Percentiles rank a stretch among this genome's conserved stretches.
These are phyloP conservation scores for Chalciporus sphaerocephalus DNA, from an alignment of 768 basidiomycete genomes.

Conservation along the genomic window DNA sequence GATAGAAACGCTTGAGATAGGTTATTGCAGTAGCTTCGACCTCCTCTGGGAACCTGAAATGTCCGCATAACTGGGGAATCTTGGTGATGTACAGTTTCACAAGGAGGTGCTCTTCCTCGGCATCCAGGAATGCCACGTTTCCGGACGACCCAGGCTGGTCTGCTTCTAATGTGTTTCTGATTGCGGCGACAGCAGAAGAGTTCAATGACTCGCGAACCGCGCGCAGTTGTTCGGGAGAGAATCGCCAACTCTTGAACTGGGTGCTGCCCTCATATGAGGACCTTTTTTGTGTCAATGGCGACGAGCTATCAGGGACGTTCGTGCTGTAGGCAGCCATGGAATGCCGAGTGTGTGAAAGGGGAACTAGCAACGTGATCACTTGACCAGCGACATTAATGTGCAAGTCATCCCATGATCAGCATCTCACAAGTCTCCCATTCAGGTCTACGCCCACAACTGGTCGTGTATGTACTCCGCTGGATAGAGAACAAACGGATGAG, in stretches of 20 bases:
- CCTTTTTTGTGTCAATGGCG: slow-evolving; percentile 11
- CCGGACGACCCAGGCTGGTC: slow-evolving; percentile 77
- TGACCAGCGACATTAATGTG: too few species aligned
- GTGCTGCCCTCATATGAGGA: slow-evolving; percentile 75
- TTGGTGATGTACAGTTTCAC: slow-evolving; percentile 87
- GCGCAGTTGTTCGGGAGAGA: slow-evolving; percentile 62
- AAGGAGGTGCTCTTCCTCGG: slow-evolving; percentile 82
- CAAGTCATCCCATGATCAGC: too few species aligned
- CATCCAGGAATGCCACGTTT: slow-evolving; percentile 62
- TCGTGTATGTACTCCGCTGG: too few species aligned
- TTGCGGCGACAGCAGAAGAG: slow-evolving; percentile 66
- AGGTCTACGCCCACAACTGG: too few species aligned
- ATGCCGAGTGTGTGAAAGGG: not conserved
- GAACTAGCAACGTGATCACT: not conserved
- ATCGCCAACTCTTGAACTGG: slow-evolving; percentile 87
- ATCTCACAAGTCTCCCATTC: too few species aligned
- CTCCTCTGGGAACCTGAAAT: slow-evolving; percentile 85
- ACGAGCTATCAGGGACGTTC: not conserved
- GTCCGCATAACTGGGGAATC: slow-evolving; percentile 77
- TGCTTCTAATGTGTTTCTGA: slow-evolving; percentile 70
- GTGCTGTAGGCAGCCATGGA: not conserved
- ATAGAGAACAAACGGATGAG: too few species aligned
- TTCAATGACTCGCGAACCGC: slow-evolving; percentile 66
- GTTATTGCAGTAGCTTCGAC: slow-evolving; percentile 89
- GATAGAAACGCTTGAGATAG: slow-evolving; percentile 95